Evolutionary conservation across 495 filamentous ascomycete species (phyloP), one percentile per base, ranked within the genome.

Genomic region (Bacidia rubella): DNA sequence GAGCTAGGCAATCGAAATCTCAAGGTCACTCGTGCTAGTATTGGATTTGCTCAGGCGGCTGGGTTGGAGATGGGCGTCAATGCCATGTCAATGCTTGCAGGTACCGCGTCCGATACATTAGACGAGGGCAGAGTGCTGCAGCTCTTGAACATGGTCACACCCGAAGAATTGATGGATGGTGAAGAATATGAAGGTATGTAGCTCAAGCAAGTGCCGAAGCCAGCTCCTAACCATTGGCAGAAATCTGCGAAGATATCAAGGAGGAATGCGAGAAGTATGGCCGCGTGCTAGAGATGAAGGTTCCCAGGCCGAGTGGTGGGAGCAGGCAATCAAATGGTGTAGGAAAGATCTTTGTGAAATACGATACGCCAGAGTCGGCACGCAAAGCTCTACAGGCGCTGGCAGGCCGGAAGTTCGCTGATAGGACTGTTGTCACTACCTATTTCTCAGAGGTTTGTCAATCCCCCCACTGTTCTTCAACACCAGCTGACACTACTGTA

Each of bases 81-180:
- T 57, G 93, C 90, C 56, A 97, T 99, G 87, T 92, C 89, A 25
- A 90, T 97, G 86, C 89, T 99, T 62, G 92, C 92, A 27, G 88
- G 90, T 42, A 95, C 90, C 32, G 90, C 86, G 7, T 85, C 84
- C 27, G 74, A 75, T 41, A 83, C 89, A 54, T 64, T 84, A 35
- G 86, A 90, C 54, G 78, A 78, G 42, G 79, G 82, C 52, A 78
- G 88, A 42, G 90, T 99, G 12, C 62, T 99, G 54, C 87, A 94
- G 67, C 69, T 99, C 42, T 71, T 97, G 59, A 99, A 99, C 68
- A 97, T 97, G 92, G 90, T 97, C 22, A 99, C 92, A 0, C 74
- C 87, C 0, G 93, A 97, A 53, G 92, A 99, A 68, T 74, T 99
- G 17, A 83, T 96, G 70, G 87, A 97, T 62, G 79, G 78, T 51